Conservation (phyloP, 1,139 yeast genomes). For the Debaryomyces fabryi region DNA sequence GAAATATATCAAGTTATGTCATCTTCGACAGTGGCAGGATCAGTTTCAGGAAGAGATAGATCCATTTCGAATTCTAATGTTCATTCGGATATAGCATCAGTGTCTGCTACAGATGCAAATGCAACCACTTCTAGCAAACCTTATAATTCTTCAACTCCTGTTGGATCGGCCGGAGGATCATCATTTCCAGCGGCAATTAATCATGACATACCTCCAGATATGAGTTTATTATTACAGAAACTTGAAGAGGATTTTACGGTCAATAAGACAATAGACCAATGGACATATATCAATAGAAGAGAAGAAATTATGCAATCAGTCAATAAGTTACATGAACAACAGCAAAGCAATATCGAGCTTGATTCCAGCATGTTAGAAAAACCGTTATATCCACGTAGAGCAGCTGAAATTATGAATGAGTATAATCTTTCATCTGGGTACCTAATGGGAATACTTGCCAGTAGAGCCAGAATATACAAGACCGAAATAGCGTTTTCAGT, state of each 20-base stretch:
- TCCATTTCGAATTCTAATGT: conserved; percentile 19
- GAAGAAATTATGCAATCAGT: conserved; percentile 50
- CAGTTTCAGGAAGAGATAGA: conserved; percentile 21
- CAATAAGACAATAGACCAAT: conserved; percentile 48
- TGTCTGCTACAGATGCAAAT: conserved; percentile 30
- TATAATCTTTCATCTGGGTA: conserved; percentile 46
- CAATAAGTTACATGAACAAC: conserved; percentile 39
- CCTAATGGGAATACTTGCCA: conserved; percentile 70
- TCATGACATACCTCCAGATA: conserved; percentile 51
- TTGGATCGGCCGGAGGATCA: conserved; percentile 16
- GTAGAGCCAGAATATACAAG: conserved; percentile 67
- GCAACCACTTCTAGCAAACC: conserved; percentile 20
- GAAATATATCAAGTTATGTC: conserved; percentile 5
- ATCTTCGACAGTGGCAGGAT: conserved; percentile 20
- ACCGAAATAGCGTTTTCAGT: conserved; percentile 72
- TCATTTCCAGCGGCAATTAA: conserved; percentile 10
- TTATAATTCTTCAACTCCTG: conserved; percentile 13
- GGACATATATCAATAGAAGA: conserved; percentile 51
- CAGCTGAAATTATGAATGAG: conserved; percentile 29
- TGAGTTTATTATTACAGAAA: conserved; percentile 46
- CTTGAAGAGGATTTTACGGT: conserved; percentile 48
- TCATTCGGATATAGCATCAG: conserved; percentile 25
- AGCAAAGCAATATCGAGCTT: conserved; percentile 28
- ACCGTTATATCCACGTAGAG: conserved; percentile 65
- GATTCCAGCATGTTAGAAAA: conserved; percentile 47